These are phyloP conservation scores for Parathielavia hyrcaniae DNA, from an alignment of 495 filamentous ascomycete genomes.

Conservation along the genomic window DNA sequence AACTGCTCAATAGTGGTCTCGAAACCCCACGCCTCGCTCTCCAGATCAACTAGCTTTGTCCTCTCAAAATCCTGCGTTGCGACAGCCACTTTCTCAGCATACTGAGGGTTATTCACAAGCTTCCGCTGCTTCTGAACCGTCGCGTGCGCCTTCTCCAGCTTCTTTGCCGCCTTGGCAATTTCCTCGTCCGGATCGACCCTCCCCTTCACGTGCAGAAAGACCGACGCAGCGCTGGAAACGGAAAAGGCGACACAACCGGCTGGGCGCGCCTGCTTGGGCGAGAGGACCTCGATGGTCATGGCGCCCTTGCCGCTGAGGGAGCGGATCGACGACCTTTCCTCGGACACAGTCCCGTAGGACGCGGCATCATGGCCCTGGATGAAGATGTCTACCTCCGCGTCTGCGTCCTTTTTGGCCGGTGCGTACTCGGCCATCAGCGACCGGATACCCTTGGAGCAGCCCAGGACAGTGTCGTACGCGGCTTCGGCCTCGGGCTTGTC, in stretches of 20 bases:
- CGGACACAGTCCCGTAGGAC: background rate
- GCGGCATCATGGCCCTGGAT: background rate
- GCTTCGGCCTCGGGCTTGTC: background rate
- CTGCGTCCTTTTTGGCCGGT: background rate
- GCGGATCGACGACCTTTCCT: background rate
- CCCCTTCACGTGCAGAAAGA: background rate
- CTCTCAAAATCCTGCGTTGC: background rate
- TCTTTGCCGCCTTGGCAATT: background rate
- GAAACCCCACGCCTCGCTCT: background rate
- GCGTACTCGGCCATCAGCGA: conserved; percentile 2
- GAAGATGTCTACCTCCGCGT: background rate
- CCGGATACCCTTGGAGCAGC: conserved; percentile 3
- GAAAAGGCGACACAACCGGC: conserved; percentile 1
- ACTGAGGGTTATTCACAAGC: background rate
- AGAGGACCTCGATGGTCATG: background rate
- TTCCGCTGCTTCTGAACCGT: background rate
- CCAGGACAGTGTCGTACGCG: background rate
- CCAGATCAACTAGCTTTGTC: background rate
- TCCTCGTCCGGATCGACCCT: background rate
- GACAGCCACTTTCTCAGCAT: background rate
- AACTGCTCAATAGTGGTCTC: conserved; percentile 1
- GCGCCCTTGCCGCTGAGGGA: conserved; percentile 1
- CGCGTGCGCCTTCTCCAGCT: background rate
- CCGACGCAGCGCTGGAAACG: background rate
- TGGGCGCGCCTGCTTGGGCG: background rate